phyloP scores from a whole-genome alignment of 2,329 filamentous ascomycete genomes.

The Epichloe brachyelytri region DNA sequence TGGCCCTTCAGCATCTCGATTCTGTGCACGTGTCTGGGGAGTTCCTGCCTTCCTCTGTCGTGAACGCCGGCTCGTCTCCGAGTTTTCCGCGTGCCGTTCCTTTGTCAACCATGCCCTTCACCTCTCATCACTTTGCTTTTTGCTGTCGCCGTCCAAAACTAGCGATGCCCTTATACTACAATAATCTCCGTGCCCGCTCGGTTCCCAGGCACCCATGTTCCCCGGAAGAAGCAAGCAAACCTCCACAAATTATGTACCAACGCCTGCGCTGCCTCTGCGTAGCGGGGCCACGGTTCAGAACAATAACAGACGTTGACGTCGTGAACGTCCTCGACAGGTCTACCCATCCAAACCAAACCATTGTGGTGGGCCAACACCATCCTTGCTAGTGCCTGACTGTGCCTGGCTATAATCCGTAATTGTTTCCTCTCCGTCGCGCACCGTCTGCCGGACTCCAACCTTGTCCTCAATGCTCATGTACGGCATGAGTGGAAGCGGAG shows the following conservation, averaged over 20 bases:
- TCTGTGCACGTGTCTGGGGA: no score
- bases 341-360: background rate
- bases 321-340: no score
- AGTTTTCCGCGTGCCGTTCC: background rate
- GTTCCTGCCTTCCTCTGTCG: no score
- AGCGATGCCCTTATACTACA: no score
- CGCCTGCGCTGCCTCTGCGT: no score
- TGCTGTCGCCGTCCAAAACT: background rate
- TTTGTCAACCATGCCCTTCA: background rate
- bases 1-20: no score
- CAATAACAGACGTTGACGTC: no score
- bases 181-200: background rate
- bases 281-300: no score
- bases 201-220: constrained; percentile 1
- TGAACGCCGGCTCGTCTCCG: no score
- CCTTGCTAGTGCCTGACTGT: background rate
- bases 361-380: background rate
- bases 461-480: background rate
- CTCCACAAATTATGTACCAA: no score
- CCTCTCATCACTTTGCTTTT: background rate
- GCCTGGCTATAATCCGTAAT: background rate
- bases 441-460: background rate
- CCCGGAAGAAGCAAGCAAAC: background rate
- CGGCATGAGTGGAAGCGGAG: background rate
- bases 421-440: background rate